Evolutionary conservation across 768 basidiomycete genomes (phyloP).

Genomic region (Chalciporus pseudorubinellus): DNA sequence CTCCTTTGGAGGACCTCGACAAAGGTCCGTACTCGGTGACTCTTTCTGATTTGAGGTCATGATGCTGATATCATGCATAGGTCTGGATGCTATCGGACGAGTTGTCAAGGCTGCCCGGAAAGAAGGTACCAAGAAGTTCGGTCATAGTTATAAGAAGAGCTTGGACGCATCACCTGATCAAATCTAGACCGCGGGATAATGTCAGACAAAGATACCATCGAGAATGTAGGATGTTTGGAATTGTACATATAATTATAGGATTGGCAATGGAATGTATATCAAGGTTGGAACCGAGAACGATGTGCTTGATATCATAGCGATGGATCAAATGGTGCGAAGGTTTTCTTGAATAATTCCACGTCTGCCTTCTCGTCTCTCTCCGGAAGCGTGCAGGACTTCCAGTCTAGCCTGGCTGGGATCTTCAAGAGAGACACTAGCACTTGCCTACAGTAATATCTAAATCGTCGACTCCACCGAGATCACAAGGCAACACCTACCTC

Average conservation of each 20-base stretch:
- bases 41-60: conserved; percentile 1
- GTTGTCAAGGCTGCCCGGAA: conserved; percentile 70
- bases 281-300: too few species aligned
- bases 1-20: conserved; percentile 75
- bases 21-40: conserved; percentile 45
- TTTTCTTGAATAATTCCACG: conserved; percentile 77
- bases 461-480: too few species aligned
- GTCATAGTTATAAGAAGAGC: conserved; percentile 69
- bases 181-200: conserved; percentile 13
- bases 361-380: conserved; percentile 88
- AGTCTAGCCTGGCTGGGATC: conserved; percentile 79
- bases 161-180: conserved; percentile 32
- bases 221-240: neutral
- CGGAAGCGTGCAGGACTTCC: conserved; percentile 82
- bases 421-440: conserved; percentile 76
- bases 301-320: conserved; percentile 19
- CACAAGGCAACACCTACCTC: conserved; percentile 48
- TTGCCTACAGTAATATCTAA: conserved; percentile 49
- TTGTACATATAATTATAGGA: conserved; percentile 1
- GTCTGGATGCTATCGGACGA: conserved; percentile 81
- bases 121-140: conserved; percentile 59
- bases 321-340: conserved; percentile 75
- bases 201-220: neutral
- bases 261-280: too few species aligned
- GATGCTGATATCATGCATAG: conserved; percentile 31